Evolutionary conservation across 768 basidiomycete species (phyloP).

Genomic region (Leccinum barrowsii): DNA sequence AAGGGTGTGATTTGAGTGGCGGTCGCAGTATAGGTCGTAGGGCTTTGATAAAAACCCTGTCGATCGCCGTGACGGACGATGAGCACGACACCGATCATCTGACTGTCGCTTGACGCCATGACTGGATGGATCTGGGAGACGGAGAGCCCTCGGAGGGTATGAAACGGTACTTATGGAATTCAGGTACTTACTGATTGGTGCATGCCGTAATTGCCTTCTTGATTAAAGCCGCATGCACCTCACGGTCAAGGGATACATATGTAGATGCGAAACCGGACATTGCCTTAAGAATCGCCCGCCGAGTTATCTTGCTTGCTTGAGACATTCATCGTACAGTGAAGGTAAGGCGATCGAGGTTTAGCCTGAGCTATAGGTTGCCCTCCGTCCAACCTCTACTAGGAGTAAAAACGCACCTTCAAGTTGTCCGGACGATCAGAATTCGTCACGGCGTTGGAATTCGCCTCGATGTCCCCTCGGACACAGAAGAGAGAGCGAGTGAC

Average conservation of each 20-base stretch:
- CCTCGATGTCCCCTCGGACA: neutral
- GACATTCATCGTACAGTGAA: neutral
- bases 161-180: no score
- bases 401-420: neutral
- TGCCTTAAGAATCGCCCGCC: neutral
- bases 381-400: neutral
- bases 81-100: slow-evolving; percentile 54
- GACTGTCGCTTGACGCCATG: slow-evolving; percentile 22
- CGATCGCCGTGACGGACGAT: slow-evolving; percentile 60
- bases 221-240: neutral
- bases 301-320: neutral
- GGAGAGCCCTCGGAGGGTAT: neutral
- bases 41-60: slow-evolving; percentile 63
- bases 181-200: no score
- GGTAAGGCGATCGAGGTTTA: neutral
- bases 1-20: slow-evolving; percentile 63
- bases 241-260: neutral
- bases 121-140: neutral
- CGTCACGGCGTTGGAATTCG: neutral
- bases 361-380: neutral
- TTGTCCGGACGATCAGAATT: neutral
- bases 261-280: neutral
- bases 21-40: slow-evolving; percentile 52
- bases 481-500: neutral
- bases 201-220: neutral